These are phyloP conservation scores for Debaryomyces udenii DNA, from an alignment of 1,139 yeast genomes.

Conservation along the genomic window DNA sequence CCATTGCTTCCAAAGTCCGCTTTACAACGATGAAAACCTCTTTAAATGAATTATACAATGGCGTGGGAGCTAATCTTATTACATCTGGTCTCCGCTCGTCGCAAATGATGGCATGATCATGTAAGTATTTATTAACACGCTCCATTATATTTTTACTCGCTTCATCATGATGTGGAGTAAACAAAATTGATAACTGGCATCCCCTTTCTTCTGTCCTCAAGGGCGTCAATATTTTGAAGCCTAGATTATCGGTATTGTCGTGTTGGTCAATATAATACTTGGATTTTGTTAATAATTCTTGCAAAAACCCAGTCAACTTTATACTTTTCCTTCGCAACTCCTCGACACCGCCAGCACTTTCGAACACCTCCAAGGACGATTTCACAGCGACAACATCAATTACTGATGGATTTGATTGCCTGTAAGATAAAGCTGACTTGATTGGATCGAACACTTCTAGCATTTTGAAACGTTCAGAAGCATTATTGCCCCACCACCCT, in stretches of 20 bases:
- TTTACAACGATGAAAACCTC: conserved; percentile 58
- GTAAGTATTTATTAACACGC: conserved; percentile 52
- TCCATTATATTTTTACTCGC: conserved; percentile 59
- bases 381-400: conserved; percentile 74
- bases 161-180: conserved; percentile 54
- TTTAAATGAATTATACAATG: conserved; percentile 75
- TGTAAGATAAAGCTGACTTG: conserved; percentile 78
- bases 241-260: conserved; percentile 28
- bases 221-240: conserved; percentile 79
- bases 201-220: conserved; percentile 62
- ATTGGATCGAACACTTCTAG: conserved; percentile 77
- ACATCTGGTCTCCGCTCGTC: conserved; percentile 93
- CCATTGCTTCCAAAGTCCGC: conserved; percentile 46
- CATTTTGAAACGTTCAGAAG: conserved; percentile 75
- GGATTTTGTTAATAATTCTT: conserved; percentile 46
- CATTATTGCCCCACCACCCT: conserved; percentile 97
- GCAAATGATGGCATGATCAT: conserved; percentile 66
- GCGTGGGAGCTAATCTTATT: conserved; percentile 80
- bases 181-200: conserved; percentile 75
- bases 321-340: conserved; percentile 59
- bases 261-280: conserved; percentile 43
- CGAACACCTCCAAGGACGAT: conserved; percentile 65
- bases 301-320: conserved; percentile 59
- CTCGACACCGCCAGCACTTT: conserved; percentile 64
- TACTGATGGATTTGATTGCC: conserved; percentile 93